These are phyloP conservation scores for Dryas octopetala DNA, from an alignment of 306 rosid genomes.

Conservation along the genomic window DNA sequence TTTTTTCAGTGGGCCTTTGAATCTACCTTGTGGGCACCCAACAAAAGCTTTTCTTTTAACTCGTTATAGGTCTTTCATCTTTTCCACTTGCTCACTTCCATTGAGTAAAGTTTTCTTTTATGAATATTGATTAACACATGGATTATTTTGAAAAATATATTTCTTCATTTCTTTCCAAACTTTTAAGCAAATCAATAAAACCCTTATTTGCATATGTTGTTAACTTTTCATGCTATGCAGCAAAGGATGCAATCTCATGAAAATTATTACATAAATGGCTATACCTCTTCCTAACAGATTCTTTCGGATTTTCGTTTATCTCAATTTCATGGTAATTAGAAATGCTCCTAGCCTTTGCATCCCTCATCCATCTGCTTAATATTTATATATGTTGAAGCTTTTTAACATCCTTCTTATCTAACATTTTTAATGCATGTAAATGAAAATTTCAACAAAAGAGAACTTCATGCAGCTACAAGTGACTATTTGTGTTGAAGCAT, in stretches of 20 bases:
- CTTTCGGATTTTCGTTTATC: not conserved
- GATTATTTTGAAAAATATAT: not conserved
- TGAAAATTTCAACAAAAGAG: not conserved
- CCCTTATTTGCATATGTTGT: not conserved
- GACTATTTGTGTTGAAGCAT: not conserved
- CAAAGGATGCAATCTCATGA: not conserved
- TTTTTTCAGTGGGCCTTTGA: not conserved
- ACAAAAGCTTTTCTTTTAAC: not conserved
- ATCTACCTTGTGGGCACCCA: not conserved
- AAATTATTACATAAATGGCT: not conserved
- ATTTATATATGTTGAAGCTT: not conserved
- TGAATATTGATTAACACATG: not conserved
- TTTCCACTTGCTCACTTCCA: not conserved
- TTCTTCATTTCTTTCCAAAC: not conserved
- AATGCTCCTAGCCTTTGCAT: not conserved
- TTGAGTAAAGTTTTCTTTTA: not conserved
- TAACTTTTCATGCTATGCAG: not conserved
- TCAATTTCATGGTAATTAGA: not conserved
- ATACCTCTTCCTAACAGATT: not conserved
- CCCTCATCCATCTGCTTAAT: not conserved
- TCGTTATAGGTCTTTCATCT: not conserved
- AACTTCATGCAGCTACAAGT: slow-evolving; percentile 1
- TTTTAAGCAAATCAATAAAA: not conserved
- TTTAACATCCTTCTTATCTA: slow-evolving; percentile 8
- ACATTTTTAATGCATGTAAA: not conserved